These are phyloP conservation scores for Ilex paraguariensis DNA, from an alignment of 305 asterid species.

Conservation along the genomic window DNA sequence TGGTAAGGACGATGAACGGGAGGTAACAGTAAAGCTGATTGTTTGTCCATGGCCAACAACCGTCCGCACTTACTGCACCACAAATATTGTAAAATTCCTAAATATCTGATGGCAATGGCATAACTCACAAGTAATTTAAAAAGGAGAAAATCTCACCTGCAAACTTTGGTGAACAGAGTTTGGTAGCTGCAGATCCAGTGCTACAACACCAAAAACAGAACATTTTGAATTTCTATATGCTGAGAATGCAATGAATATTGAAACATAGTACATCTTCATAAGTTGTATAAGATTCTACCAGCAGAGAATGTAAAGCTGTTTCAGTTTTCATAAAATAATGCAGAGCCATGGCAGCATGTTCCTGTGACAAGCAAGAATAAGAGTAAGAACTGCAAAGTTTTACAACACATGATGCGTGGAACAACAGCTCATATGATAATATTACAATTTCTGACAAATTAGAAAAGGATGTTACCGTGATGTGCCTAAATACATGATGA, in stretches of 20 bases:
- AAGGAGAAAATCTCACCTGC: constrained; percentile 50
- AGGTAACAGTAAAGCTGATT: constrained; percentile 63
- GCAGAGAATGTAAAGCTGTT: constrained; percentile 48
- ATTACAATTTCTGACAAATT: not conserved
- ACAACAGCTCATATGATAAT: no score
- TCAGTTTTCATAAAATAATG: constrained; percentile 62
- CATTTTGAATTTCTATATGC: not conserved
- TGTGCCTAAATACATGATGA: constrained; percentile 64
- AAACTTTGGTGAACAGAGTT: constrained; percentile 58
- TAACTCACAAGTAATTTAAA: not conserved
- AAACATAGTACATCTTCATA: not conserved
- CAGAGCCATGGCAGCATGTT: constrained; percentile 88
- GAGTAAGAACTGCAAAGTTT: not conserved
- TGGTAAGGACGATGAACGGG: constrained; percentile 73
- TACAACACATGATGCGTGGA: not conserved
- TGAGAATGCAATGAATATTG: not conserved
- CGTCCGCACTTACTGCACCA: constrained; percentile 75
- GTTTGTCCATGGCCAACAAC: constrained; percentile 76
- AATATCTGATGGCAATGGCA: not conserved
- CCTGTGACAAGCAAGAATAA: constrained; percentile 32
- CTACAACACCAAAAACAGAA: constrained; percentile 30
- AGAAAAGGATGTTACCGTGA: constrained; percentile 39
- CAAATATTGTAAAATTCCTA: not conserved
- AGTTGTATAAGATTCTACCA: constrained; percentile 37
- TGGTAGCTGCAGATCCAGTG: constrained; percentile 87